Conservation (phyloP, 495 filamentous ascomycete genomes). For the Talaromyces nanjingensis region DNA sequence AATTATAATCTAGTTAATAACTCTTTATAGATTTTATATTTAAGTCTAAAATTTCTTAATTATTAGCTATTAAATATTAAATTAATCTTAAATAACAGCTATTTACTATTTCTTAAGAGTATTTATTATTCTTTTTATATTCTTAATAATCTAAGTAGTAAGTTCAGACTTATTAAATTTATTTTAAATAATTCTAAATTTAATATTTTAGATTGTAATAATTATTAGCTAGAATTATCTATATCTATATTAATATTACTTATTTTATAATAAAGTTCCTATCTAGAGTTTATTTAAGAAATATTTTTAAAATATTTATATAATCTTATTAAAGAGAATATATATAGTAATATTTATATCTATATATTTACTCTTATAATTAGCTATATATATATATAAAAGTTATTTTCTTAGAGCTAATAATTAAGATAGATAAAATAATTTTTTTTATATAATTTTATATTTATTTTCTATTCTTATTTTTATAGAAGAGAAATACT, state of each 20-base stretch:
- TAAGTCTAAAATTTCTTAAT: constrained; percentile 7
- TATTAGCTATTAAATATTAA: background rate
- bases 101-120: constrained; percentile 12
- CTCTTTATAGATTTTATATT: constrained; percentile 13
- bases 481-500: background rate
- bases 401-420: constrained; percentile 3
- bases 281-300: constrained; percentile 8
- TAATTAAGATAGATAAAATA: background rate
- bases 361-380: background rate
- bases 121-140: constrained; percentile 14
- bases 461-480: background rate
- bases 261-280: constrained; percentile 9
- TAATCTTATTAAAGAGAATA: background rate
- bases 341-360: background rate
- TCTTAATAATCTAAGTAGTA: constrained; percentile 12
- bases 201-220: constrained; percentile 8
- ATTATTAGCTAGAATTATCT: background rate
- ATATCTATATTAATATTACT: background rate
- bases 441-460: background rate
- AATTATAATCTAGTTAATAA: constrained; percentile 1
- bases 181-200: constrained; percentile 17
- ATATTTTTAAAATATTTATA: constrained; percentile 9
- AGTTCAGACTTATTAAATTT: constrained; percentile 13
- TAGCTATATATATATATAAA: background rate
- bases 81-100: background rate